These are phyloP conservation scores for Cochlearia excelsa DNA, from an alignment of 345 rosid genomes.

Conservation along the genomic window DNA sequence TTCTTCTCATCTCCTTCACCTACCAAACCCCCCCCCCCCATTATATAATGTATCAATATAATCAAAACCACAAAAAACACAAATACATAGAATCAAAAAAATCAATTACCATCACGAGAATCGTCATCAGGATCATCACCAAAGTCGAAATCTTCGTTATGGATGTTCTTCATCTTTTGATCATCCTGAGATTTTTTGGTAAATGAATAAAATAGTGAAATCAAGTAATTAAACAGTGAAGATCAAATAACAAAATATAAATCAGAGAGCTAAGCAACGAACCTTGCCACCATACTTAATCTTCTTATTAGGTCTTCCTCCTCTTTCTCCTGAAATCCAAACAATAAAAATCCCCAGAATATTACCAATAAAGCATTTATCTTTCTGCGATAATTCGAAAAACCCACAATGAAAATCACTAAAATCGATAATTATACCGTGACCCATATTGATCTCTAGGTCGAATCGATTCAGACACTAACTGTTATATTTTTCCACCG, in stretches of 20 bases:
- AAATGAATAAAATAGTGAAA: background rate
- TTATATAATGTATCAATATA: background rate
- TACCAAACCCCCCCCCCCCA: conserved; percentile 9
- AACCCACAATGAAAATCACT: background rate
- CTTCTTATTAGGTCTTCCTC: conserved; percentile 67
- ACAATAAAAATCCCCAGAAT: background rate
- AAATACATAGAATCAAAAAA: background rate
- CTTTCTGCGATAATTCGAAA: background rate
- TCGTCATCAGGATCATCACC: conserved; percentile 65
- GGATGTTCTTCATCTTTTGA: conserved; percentile 42
- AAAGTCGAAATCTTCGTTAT: conserved; percentile 47
- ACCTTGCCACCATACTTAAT: conserved; percentile 59
- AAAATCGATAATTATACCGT: conserved; percentile 22
- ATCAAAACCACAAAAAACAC: background rate
- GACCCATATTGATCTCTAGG: conserved; percentile 22
- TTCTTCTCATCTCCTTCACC: conserved; percentile 62
- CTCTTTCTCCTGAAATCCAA: conserved; percentile 56
- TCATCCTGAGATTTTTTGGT: conserved; percentile 51
- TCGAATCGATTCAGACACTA: conserved; percentile 14
- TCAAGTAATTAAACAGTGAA: background rate
- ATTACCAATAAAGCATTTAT: background rate
- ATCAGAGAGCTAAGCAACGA: background rate
- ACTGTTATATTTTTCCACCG: no score
- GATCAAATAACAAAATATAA: background rate
- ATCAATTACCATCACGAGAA: conserved; percentile 56